phyloP scores from a whole-genome alignment of 164 flowering plant species.

The Cinnamomum chago region DNA sequence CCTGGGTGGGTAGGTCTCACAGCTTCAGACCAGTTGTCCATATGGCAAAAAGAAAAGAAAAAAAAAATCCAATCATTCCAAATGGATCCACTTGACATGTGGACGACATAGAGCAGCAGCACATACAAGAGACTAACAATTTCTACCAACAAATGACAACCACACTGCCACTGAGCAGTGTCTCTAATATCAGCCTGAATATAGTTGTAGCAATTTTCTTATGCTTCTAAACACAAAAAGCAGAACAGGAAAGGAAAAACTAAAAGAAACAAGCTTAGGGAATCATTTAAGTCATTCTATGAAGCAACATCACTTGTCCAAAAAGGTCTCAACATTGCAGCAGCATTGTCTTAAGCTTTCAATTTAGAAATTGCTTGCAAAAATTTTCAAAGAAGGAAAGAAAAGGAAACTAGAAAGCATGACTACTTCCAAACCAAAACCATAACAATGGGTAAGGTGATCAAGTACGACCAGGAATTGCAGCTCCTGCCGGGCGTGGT shows the following conservation, averaged over 20 bases:
- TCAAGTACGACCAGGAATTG: constrained; percentile 13
- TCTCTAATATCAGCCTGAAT: too few species aligned
- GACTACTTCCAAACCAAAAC: not conserved
- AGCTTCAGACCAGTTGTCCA: too few species aligned
- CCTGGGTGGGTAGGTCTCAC: too few species aligned
- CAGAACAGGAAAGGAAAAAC: not conserved
- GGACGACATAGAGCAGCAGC: too few species aligned
- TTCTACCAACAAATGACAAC: too few species aligned
- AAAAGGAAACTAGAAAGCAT: not conserved
- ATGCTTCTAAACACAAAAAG: not conserved
- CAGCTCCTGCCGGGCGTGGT: constrained; percentile 28
- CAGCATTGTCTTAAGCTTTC: not conserved
- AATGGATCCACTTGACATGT: too few species aligned
- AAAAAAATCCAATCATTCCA: too few species aligned
- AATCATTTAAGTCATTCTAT: not conserved
- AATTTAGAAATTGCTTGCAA: not conserved
- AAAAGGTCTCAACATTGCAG: not conserved
- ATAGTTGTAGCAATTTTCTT: not conserved
- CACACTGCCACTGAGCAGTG: too few species aligned
- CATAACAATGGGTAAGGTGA: not conserved
- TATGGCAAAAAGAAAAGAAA: too few species aligned
- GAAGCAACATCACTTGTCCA: not conserved
- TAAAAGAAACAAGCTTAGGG: not conserved
- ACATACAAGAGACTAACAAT: too few species aligned
- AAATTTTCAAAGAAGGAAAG: not conserved